phyloP scores from a whole-genome alignment of 345 rosid species.

The Cardamine chenopodiifolia region DNA sequence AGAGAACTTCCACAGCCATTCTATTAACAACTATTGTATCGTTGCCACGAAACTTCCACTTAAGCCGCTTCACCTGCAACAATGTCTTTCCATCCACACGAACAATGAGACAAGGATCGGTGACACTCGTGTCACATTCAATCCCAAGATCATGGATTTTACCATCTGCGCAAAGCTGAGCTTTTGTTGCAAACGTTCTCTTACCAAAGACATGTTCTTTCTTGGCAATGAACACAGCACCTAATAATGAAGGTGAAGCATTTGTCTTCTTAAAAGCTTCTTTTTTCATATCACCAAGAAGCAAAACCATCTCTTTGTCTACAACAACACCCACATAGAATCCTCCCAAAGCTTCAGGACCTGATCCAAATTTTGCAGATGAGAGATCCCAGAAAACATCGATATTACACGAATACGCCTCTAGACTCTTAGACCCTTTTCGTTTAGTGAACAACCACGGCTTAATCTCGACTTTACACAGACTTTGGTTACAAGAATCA shows the following conservation, averaged over 20 bases:
- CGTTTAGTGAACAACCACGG: constrained; percentile 90
- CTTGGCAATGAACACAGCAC: constrained; percentile 64
- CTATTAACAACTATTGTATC: constrained; percentile 84
- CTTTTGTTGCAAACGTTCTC: constrained; percentile 69
- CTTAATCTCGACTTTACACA: constrained; percentile 84
- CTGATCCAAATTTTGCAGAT: constrained; percentile 74
- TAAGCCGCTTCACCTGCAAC: constrained; percentile 79
- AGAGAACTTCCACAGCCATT: constrained; percentile 75
- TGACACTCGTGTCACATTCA: constrained; percentile 74
- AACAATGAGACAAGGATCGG: constrained; percentile 76
- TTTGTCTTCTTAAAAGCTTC: constrained; percentile 79
- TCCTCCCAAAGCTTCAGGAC: constrained; percentile 80
- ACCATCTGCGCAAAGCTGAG: constrained; percentile 71
- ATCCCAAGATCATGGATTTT: constrained; percentile 66
- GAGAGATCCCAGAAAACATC: constrained; percentile 76
- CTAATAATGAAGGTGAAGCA: constrained; percentile 39
- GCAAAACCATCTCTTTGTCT: constrained; percentile 61
- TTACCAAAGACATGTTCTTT: constrained; percentile 86
- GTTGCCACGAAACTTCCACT: constrained; percentile 96
- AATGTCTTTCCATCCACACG: constrained; percentile 74
- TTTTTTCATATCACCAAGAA: constrained; percentile 80
- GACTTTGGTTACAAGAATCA: constrained; percentile 61
- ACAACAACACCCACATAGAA: constrained; percentile 71
- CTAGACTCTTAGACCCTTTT: constrained; percentile 66
- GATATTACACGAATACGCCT: constrained; percentile 57